phyloP scores from a whole-genome alignment of 1,284 basidiomycete genomes.

The Ustilago nuda region DNA sequence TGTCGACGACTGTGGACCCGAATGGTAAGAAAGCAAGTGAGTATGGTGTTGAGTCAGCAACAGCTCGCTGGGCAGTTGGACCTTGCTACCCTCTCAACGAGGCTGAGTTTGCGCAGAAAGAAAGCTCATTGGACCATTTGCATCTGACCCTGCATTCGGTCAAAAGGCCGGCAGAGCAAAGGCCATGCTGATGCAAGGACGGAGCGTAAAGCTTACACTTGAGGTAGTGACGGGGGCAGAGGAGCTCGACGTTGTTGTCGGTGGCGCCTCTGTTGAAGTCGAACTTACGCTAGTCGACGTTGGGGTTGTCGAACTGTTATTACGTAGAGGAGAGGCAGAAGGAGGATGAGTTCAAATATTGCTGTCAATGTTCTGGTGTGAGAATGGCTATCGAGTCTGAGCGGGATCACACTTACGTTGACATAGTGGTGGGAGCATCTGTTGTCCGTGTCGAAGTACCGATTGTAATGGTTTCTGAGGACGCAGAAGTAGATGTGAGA shows the following conservation, averaged over 20 bases:
- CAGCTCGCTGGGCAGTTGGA: not conserved
- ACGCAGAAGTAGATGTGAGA: slow-evolving; percentile 2
- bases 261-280: slow-evolving; percentile 20
- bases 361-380: not conserved
- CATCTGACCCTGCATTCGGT: slow-evolving; percentile 32
- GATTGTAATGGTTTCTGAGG: slow-evolving; percentile 33
- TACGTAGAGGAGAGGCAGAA: not conserved
- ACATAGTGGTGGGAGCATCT: slow-evolving; percentile 13
- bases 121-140: slow-evolving; percentile 5
- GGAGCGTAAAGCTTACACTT: slow-evolving; percentile 37
- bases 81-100: not conserved
- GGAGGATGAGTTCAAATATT: not conserved
- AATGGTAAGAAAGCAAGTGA: not conserved
- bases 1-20: not conserved
- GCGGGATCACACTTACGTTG: slow-evolving; percentile 21
- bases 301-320: slow-evolving; percentile 12
- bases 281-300: slow-evolving; percentile 50
- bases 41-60: slow-evolving; percentile 4
- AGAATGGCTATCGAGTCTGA: not conserved
- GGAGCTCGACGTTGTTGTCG: slow-evolving; percentile 28
- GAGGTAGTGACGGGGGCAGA: slow-evolving; percentile 23
- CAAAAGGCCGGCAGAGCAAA: slow-evolving; percentile 28
- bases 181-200: slow-evolving; percentile 28
- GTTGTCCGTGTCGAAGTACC: slow-evolving; percentile 21
- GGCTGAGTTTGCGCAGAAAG: not conserved